Percentiles rank a stretch among this genome's conserved stretches.
These are phyloP conservation scores for Rhodotorula toruloides DNA, from an alignment of 768 basidiomycete species.

Conservation along the genomic window DNA sequence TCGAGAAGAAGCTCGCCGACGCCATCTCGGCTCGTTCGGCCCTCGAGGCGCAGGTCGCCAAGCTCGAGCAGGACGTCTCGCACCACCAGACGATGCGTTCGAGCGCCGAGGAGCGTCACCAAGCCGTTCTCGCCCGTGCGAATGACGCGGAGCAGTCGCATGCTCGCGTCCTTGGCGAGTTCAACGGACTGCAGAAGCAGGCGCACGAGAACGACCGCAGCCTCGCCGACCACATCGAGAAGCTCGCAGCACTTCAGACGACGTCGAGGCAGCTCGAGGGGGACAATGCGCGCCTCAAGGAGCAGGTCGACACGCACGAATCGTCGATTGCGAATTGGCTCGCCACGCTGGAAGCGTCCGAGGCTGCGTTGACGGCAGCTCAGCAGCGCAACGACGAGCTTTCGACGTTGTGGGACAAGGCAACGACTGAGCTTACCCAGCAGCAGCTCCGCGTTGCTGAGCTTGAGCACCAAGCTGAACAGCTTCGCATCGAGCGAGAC, in stretches of 20 bases:
- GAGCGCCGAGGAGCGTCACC: conserved; percentile 70
- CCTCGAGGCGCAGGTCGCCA: conserved; percentile 66
- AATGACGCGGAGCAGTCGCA: conserved; percentile 66
- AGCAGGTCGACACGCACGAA: conserved; percentile 66
- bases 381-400: conserved; percentile 73
- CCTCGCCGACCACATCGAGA: conserved; percentile 70
- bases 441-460: conserved; percentile 32
- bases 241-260: conserved; percentile 63
- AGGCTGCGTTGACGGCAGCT: conserved; percentile 67
- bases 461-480: conserved; percentile 35
- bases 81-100: conserved; percentile 67
- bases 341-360: conserved; percentile 78
- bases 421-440: conserved; percentile 62
- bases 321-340: conserved; percentile 75
- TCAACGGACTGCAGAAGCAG: conserved; percentile 65
- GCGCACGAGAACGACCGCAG: conserved; percentile 59
- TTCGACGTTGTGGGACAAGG: conserved; percentile 65
- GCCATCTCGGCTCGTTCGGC: conserved; percentile 60
- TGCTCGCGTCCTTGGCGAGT: conserved; percentile 59
- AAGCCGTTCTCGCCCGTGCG: conserved; percentile 66
- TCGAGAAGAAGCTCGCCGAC: conserved; percentile 65
- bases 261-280: conserved; percentile 68
- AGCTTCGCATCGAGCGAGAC: conserved; percentile 8
- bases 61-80: conserved; percentile 56
- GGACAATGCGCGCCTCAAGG: conserved; percentile 61